phyloP scores from a whole-genome alignment of 2,329 filamentous ascomycete genomes.

The Incumbomyces lentus region DNA sequence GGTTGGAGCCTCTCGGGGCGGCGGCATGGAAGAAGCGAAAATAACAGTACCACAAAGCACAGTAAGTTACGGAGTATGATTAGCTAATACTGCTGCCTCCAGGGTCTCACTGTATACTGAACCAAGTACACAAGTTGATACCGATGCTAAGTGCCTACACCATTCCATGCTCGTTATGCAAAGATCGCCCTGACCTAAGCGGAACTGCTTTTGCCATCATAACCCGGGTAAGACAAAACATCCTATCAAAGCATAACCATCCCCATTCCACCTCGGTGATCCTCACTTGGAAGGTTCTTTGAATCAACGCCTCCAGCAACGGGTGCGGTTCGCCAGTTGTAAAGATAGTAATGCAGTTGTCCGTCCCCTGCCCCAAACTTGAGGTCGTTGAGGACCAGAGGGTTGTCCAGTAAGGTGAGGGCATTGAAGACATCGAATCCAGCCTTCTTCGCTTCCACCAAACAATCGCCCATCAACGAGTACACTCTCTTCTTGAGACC shows the following conservation, averaged over 20 bases:
- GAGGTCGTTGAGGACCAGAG: constrained; percentile 81
- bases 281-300: constrained; percentile 66
- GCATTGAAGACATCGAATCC: constrained; percentile 93
- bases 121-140: no score
- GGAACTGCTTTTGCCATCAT: no score
- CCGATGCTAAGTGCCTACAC: no score
- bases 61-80: no score
- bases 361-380: constrained; percentile 94
- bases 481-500: constrained; percentile 73
- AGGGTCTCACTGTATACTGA: no score
- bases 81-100: no score
- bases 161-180: no score
- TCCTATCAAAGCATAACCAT: constrained; percentile 61
- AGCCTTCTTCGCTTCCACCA: constrained; percentile 76
- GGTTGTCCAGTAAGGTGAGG: constrained; percentile 86
- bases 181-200: no score
- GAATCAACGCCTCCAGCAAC: constrained; percentile 76
- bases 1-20: no score
- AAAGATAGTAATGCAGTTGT: constrained; percentile 91
- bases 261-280: constrained; percentile 74
- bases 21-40: no score
- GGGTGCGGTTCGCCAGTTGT: constrained; percentile 87
- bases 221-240: no score
- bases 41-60: no score
- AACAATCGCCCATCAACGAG: constrained; percentile 66